A percentile compares a stretch with the other conserved stretches of the same genome.
phyloP scores from a whole-genome alignment of 352 stramenopile species.

The Phytophthora boehmeriae region DNA sequence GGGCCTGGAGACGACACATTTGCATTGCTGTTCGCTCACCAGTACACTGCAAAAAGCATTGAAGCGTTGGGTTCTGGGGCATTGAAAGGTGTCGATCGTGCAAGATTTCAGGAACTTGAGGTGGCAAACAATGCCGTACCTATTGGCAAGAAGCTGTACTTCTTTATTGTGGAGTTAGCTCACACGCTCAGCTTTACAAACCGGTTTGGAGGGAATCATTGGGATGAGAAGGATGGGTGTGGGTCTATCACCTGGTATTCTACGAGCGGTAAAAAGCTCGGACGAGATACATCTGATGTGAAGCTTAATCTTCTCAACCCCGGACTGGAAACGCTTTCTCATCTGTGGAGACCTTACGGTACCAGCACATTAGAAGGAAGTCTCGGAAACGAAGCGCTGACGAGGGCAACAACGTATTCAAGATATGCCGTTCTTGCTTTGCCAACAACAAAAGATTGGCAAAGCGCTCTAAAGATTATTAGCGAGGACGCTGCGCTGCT shows the following conservation, averaged over 20 bases:
- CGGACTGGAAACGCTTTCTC: slow-evolving; percentile 8
- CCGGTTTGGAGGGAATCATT: too few species aligned
- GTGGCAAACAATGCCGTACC: not conserved
- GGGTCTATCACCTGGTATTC: too few species aligned
- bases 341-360: slow-evolving; percentile 19
- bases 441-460: slow-evolving; percentile 2
- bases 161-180: too few species aligned
- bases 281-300: too few species aligned
- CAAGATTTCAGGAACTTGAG: slow-evolving; percentile 8
- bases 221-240: too few species aligned
- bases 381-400: slow-evolving; percentile 23
- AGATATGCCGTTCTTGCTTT: slow-evolving; percentile 25
- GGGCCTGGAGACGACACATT: slow-evolving; percentile 42
- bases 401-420: slow-evolving; percentile 23
- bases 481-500: slow-evolving; percentile 2
- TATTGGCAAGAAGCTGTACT: too few species aligned
- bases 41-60: slow-evolving; percentile 29
- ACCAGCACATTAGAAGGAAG: slow-evolving; percentile 16
- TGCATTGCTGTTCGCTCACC: slow-evolving; percentile 21
- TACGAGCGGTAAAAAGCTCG: not conserved
- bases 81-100: slow-evolving; percentile 22
- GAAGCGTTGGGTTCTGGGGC: slow-evolving; percentile 2
- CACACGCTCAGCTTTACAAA: too few species aligned
- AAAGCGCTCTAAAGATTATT: slow-evolving; percentile 14
- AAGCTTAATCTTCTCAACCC: slow-evolving; percentile 31